Evolutionary conservation across 768 basidiomycete species (phyloP).

Genomic region (Boletus subparvulus): DNA sequence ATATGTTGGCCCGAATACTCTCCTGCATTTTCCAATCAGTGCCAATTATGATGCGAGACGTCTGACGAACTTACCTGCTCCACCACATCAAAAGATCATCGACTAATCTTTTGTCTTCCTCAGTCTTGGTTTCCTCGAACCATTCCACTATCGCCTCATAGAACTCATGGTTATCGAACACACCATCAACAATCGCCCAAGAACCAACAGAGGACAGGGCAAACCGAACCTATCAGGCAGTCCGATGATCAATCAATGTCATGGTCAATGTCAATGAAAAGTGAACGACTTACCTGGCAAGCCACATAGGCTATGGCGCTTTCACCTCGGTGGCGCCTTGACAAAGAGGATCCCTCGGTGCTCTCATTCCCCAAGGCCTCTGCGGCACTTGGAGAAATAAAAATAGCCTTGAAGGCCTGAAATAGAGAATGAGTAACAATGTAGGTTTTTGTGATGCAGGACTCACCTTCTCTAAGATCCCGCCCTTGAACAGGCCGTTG

Average conservation of each 20-base stretch:
- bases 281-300: not conserved
- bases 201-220: not conserved
- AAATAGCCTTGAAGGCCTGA: constrained; percentile 2
- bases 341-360: not conserved
- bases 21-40: not conserved
- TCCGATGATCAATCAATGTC: no score
- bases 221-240: constrained; percentile 1
- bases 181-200: not conserved
- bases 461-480: not conserved
- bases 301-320: constrained; percentile 7
- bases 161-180: not conserved
- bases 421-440: not conserved
- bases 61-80: not conserved
- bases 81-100: not conserved
- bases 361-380: not conserved
- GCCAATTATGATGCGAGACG: not conserved
- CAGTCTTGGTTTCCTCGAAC: no score
- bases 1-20: not conserved
- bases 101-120: not conserved
- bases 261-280: no score
- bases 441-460: not conserved
- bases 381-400: not conserved
- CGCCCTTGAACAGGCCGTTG: not conserved
- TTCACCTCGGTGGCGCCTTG: not conserved
- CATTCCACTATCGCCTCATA: constrained; percentile 1